phyloP scores from a whole-genome alignment of 2,329 filamentous ascomycete species.

The Sporothrix phasma region DNA sequence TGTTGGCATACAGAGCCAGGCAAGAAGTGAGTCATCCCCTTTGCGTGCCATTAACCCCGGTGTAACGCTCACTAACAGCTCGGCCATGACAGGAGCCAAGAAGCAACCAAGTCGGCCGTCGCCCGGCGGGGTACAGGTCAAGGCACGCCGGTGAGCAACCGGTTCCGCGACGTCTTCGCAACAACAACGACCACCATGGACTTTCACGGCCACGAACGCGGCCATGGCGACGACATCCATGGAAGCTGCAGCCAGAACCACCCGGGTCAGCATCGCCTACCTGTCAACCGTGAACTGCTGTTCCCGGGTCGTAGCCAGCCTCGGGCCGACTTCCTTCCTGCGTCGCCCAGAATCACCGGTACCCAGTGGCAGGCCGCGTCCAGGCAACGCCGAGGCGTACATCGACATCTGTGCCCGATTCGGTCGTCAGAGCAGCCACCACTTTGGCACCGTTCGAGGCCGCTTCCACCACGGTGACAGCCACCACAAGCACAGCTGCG shows the following conservation, averaged over 20 bases:
- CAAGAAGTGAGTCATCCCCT: slow-evolving; percentile 37
- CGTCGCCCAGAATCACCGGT: slow-evolving; percentile 18
- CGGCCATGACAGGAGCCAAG: slow-evolving; percentile 28
- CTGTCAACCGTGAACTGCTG: background rate
- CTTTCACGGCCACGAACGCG: slow-evolving; percentile 16
- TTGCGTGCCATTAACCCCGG: background rate
- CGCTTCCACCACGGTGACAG: background rate
- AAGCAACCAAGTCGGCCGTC: slow-evolving; percentile 36
- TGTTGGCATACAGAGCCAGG: slow-evolving; percentile 30
- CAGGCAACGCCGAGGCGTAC: slow-evolving; percentile 22
- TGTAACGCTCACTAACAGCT: background rate
- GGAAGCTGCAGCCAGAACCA: background rate
- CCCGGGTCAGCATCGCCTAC: slow-evolving; percentile 21
- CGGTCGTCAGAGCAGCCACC: background rate
- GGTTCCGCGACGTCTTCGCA: slow-evolving; percentile 42
- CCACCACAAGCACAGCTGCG: background rate
- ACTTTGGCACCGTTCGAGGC: background rate
- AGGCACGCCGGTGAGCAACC: slow-evolving; percentile 46
- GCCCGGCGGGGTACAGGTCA: slow-evolving; percentile 37
- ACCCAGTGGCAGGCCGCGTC: slow-evolving; percentile 18
- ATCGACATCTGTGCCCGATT: slow-evolving; percentile 16
- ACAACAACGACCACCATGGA: slow-evolving; percentile 5
- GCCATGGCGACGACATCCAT: background rate
- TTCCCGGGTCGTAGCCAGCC: background rate
- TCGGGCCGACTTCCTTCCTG: background rate